These are phyloP conservation scores for Plasmodium gallinaceum DNA, from an alignment of 169 alveolate genomes.

Conservation along the genomic window DNA sequence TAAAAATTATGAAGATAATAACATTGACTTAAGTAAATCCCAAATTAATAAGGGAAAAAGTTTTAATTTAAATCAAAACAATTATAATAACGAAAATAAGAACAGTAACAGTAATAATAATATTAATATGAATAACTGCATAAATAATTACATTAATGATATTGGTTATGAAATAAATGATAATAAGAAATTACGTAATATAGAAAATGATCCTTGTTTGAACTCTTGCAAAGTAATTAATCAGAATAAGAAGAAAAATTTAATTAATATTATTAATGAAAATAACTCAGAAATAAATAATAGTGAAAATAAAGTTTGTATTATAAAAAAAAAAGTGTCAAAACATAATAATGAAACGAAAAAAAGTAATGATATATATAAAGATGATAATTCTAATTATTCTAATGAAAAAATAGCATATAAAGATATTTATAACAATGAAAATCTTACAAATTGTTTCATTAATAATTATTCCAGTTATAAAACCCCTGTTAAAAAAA, in stretches of 20 bases:
- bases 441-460: not conserved
- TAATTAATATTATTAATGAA: too few species aligned
- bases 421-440: slow-evolving; percentile 1
- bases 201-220: too few species aligned
- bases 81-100: not conserved
- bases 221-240: too few species aligned
- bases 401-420: not conserved
- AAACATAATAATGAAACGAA: not conserved
- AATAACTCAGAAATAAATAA: too few species aligned
- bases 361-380: not conserved
- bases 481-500: not conserved
- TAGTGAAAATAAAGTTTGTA: too few species aligned
- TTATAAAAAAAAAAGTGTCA: too few species aligned
- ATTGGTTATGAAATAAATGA: not conserved
- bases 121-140: not conserved
- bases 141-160: not conserved
- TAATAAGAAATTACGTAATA: too few species aligned
- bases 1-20: not conserved
- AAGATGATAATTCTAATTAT: not conserved
- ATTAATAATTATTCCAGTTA: not conserved
- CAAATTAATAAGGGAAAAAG: not conserved
- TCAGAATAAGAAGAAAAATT: too few species aligned
- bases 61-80: not conserved
- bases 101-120: slow-evolving; percentile 4
- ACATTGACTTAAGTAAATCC: not conserved